Evolutionary conservation across 805 yeast genomes (phyloP), one percentile per base, ranked within the genome.

Genomic region (Saccharomycopsis sp.): DNA sequence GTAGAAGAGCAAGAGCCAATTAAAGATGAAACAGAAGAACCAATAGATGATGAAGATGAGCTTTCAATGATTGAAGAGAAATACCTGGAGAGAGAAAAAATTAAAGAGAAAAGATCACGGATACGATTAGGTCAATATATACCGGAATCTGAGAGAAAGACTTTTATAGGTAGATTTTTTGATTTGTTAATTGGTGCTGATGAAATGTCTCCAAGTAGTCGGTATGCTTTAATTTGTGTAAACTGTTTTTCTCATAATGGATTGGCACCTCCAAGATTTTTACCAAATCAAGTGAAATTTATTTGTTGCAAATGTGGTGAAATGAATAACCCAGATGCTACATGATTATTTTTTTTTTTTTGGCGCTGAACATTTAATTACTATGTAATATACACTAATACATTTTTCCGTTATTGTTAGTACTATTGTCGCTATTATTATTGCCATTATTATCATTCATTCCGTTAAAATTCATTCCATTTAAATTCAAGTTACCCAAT

Each of bases 161-260:
- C 28, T 11, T 19, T 11, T 8, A 13, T 40, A 2, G 4, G 26
- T 9, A 43, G 23, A 29, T 22, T 47, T 14, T 39, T 51, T 19
- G 49, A 46, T 4, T 3, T 41, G 7, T 34, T 52, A 14, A 16
- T 52, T 0, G 71, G 68, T 35, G 61, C 59, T 43, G 68, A 64
- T 48, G 74, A 69, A 45, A 55, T 64, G 4, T 55, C 63, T 29
- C 40, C 48, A n/a, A 71, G 65, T 38, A 59, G 56, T 41, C 51
- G 74, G 21, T 70, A 59, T 46, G 75, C 75, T 1, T 59, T 70
- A 47, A 70, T 70, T 19, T 70, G 75, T 49, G 56, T 54, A 36
- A 57, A 60, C 20, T 70, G 75, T 46, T 66, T 57, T 44, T 57
- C 63, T 3, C 75, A 70, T 54, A 69, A 70, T 50, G 75, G 75